Evolutionary conservation across 1,284 basidiomycete genomes (phyloP).

Genomic region (Termitomyces sp.): DNA sequence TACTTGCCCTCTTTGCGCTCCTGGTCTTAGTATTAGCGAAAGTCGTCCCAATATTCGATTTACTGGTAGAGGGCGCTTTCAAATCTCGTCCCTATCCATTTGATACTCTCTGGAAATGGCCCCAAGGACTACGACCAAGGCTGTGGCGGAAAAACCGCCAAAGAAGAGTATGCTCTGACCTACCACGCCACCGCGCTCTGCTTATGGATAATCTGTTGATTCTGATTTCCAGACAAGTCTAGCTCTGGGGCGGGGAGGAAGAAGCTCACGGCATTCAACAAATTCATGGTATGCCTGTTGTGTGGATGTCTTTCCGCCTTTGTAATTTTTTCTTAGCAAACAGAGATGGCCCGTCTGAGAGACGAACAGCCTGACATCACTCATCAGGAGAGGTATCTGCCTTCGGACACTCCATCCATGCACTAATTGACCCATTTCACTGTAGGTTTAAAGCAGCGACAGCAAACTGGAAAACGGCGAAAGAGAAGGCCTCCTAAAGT

Average conservation of each 20-base stretch:
- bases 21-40: background rate
- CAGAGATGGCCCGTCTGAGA: conserved; percentile 71
- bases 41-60: background rate
- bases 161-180: conserved; percentile 35
- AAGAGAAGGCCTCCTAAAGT: conserved; percentile 45
- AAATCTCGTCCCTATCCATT: background rate
- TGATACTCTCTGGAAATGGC: conserved; percentile 25
- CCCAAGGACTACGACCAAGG: conserved; percentile 28
- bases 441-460: conserved; percentile 70
- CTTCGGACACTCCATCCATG: background rate
- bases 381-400: conserved; percentile 61
- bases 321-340: conserved; percentile 34
- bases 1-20: background rate
- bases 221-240: conserved; percentile 29
- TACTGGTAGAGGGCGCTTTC: background rate
- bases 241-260: conserved; percentile 35
- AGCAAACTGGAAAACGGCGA: conserved; percentile 69
- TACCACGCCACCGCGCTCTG: background rate
- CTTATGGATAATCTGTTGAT: background rate
- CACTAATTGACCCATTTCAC: conserved; percentile 6
- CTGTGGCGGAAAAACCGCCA: conserved; percentile 30
- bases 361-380: conserved; percentile 62
- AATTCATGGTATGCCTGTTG: conserved; percentile 55
- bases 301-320: conserved; percentile 1
- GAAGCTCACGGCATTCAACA: conserved; percentile 65